Evolutionary conservation across 306 rosid genomes (phyloP).

Genomic region (Leucaena leucocephala): DNA sequence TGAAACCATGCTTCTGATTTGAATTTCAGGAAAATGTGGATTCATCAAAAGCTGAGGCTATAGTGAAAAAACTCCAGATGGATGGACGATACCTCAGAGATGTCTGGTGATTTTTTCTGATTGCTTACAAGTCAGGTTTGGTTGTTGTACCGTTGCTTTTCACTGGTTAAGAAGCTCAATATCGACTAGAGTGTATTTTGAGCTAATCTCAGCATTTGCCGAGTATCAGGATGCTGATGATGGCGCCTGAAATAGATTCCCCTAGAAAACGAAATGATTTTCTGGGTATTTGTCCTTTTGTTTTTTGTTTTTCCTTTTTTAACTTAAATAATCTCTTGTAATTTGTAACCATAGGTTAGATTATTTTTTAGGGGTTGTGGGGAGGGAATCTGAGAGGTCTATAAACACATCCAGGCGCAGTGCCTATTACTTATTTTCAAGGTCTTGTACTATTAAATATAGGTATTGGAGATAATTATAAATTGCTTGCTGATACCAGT

Average conservation of each 20-base stretch:
- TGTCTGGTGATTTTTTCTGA: conserved; percentile 66
- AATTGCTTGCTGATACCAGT: too few species aligned
- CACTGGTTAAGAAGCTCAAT: neutral
- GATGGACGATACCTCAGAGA: conserved; percentile 87
- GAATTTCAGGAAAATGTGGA: conserved; percentile 71
- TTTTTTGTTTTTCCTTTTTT: conserved; percentile 20
- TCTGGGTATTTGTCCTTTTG: conserved; percentile 1
- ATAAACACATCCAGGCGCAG: conserved; percentile 10
- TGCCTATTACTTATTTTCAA: conserved; percentile 10
- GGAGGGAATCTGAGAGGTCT: conserved; percentile 43
- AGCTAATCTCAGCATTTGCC: neutral
- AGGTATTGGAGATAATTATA: neutral
- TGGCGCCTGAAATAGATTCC: conserved; percentile 42
- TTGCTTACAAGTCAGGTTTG: neutral
- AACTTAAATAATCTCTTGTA: conserved; percentile 9
- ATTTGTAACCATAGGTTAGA: conserved; percentile 27
- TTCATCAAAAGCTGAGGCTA: conserved; percentile 70
- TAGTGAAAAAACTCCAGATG: conserved; percentile 76
- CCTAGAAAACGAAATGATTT: conserved; percentile 36
- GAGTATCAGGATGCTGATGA: neutral
- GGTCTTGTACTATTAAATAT: conserved; percentile 41
- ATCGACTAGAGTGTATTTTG: neutral
- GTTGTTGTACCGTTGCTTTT: neutral
- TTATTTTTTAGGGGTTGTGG: conserved; percentile 46
- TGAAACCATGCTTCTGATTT: neutral